Conservation (phyloP, 2,329 filamentous ascomycete species). For the Pseudogymnoascus sp. region DNA sequence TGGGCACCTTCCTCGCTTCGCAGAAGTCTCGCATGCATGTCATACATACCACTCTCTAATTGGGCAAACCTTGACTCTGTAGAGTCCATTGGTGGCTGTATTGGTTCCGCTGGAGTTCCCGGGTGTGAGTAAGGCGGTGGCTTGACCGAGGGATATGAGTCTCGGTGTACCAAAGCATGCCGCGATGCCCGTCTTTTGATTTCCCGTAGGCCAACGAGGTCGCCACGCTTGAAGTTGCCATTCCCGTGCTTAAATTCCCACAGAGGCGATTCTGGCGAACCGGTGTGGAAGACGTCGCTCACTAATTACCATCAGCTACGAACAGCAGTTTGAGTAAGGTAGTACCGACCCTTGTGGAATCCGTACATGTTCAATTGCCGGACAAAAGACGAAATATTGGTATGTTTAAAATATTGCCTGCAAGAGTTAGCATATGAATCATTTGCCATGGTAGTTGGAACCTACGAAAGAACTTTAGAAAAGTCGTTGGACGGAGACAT, state of each 20-base stretch:
- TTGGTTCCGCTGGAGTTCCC: constrained; percentile 75
- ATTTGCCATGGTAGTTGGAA: constrained; percentile 23
- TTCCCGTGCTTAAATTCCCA: constrained; percentile 99
- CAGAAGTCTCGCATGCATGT: constrained; percentile 65
- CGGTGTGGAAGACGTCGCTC: constrained; percentile 96
- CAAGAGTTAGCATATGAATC: constrained; percentile 20
- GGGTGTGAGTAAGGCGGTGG: constrained; percentile 62
- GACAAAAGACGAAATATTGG: constrained; percentile 97
- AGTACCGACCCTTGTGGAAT: constrained; percentile 81
- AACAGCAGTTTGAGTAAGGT: constrained; percentile 18
- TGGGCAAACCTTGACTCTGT: constrained; percentile 65
- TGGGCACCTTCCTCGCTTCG: constrained; percentile 78
- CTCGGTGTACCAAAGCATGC: constrained; percentile 86
- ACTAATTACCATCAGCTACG: constrained; percentile 45
- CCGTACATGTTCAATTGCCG: constrained; percentile 99
- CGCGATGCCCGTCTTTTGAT: constrained; percentile 92
- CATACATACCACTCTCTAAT: constrained; percentile 76
- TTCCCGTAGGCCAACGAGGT: constrained; percentile 81
- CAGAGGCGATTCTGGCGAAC: constrained; percentile 81
- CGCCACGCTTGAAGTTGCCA: constrained; percentile 92
- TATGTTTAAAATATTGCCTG: constrained; percentile 98
- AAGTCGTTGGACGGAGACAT: constrained; percentile 98
- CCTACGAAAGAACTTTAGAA: constrained; percentile 93
- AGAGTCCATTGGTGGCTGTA: constrained; percentile 62
- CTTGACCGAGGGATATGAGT: constrained; percentile 76